These are phyloP conservation scores for Byssochlamys sp. DNA, from an alignment of 2,329 filamentous ascomycete species.

Conservation along the genomic window DNA sequence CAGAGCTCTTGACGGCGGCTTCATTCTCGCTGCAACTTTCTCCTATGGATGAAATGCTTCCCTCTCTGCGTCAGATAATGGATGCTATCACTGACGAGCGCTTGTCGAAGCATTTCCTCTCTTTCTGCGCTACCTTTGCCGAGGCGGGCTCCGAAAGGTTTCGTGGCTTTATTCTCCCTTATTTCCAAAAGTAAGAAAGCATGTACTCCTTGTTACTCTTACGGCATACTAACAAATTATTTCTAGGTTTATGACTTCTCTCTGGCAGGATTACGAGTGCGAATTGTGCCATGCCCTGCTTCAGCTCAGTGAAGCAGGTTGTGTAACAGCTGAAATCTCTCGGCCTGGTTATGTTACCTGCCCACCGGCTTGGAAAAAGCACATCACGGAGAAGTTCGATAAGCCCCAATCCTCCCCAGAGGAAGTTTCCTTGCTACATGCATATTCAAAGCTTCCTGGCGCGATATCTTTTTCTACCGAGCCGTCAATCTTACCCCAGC, in stretches of 20 bases:
- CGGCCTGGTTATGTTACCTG: slow-evolving; percentile 31
- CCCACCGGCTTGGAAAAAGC: slow-evolving; percentile 54
- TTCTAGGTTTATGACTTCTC: slow-evolving; percentile 59
- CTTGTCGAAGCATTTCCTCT: slow-evolving; percentile 64
- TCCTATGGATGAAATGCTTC: slow-evolving; percentile 68
- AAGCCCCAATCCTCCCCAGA: slow-evolving; percentile 35
- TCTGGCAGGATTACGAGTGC: slow-evolving; percentile 62
- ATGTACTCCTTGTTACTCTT: neutral
- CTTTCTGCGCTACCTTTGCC: slow-evolving; percentile 74
- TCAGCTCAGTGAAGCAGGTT: slow-evolving; percentile 42
- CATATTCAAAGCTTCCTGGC: slow-evolving; percentile 55
- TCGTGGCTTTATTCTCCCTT: slow-evolving; percentile 63
- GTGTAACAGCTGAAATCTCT: slow-evolving; percentile 43
- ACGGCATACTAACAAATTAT: slow-evolving; percentile 5
- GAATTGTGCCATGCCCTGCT: slow-evolving; percentile 61
- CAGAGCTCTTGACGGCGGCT: slow-evolving; percentile 36
- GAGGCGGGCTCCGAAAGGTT: slow-evolving; percentile 67
- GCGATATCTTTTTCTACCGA: slow-evolving; percentile 49
- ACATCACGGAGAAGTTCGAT: slow-evolving; percentile 62
- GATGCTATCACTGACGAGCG: slow-evolving; percentile 55
- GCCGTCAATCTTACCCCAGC: slow-evolving; percentile 56
- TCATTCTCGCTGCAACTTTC: slow-evolving; percentile 65
- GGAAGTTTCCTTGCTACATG: slow-evolving; percentile 59
- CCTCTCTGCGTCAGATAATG: slow-evolving; percentile 56
- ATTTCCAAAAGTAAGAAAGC: slow-evolving; percentile 61